phyloP scores from a whole-genome alignment of 257 asterid species.

The Solanum bukasovii region DNA sequence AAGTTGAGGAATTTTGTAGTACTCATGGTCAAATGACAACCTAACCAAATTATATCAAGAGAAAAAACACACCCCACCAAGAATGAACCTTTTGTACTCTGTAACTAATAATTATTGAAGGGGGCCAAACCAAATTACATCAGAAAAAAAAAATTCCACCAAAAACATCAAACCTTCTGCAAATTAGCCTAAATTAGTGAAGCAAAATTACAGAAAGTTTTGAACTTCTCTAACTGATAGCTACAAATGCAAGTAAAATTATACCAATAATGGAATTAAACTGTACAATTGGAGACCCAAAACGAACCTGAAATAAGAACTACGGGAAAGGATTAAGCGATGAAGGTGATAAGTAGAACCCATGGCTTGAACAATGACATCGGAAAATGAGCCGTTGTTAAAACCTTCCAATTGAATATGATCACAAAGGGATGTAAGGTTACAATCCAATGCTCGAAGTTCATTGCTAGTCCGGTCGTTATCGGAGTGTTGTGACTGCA shows the following conservation, averaged over 20 bases:
- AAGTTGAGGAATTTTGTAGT: neutral
- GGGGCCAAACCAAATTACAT: neutral
- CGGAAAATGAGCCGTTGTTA: conserved; percentile 74
- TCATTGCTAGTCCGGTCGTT: conserved; percentile 32
- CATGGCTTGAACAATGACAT: conserved; percentile 76
- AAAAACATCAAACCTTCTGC: neutral
- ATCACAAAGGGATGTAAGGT: conserved; percentile 84
- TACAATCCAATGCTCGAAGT: conserved; percentile 55
- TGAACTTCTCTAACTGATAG: neutral
- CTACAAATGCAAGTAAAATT: neutral
- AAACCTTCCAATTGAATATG: conserved; percentile 90
- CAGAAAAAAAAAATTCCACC: neutral
- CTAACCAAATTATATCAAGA: neutral
- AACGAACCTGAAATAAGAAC: conserved; percentile 73
- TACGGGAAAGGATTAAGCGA: conserved; percentile 87
- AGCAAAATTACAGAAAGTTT: neutral
- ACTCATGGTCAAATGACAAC: neutral
- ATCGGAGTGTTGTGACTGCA: conserved; percentile 20
- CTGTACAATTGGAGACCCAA: neutral
- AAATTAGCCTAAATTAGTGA: neutral
- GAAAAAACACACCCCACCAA: neutral
- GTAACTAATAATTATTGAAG: neutral
- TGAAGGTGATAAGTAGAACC: conserved; percentile 77
- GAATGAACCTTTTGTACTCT: neutral
- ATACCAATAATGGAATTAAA: neutral